A percentile compares a stretch with the other conserved stretches of the same genome.
Evolutionary conservation across 1,284 basidiomycete species (phyloP).

Genomic region (Irpex rosettiformis): DNA sequence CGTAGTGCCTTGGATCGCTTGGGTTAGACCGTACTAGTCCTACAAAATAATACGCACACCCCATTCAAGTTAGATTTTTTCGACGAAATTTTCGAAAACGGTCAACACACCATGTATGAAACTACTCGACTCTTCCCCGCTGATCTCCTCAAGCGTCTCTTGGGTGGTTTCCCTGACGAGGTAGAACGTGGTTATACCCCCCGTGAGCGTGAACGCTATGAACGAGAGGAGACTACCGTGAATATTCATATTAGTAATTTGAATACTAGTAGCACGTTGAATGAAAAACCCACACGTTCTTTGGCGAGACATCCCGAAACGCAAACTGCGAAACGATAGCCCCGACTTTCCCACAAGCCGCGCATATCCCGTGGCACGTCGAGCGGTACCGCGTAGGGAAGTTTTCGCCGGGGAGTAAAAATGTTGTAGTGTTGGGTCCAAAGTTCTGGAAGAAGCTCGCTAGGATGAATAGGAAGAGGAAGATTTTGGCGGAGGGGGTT

Average conservation of each 20-base stretch:
- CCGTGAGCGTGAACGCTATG: constrained; percentile 50
- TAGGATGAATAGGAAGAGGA: constrained; percentile 64
- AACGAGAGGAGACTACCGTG: constrained; percentile 1
- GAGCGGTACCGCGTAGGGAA: constrained; percentile 76
- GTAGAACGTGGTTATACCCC: constrained; percentile 57
- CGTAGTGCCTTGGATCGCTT: too few relatives aligned
- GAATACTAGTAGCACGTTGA: not conserved
- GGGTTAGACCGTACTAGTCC: too few relatives aligned
- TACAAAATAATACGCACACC: too few relatives aligned
- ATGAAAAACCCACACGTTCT: constrained; percentile 25
- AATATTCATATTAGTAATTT: not conserved
- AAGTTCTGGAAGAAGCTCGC: constrained; percentile 55
- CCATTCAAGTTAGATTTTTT: too few relatives aligned
- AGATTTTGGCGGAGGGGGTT: constrained; percentile 35
- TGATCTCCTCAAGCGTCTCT: constrained; percentile 52
- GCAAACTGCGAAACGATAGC: constrained; percentile 66
- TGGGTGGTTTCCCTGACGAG: constrained; percentile 62
- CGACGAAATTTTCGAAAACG: too few relatives aligned
- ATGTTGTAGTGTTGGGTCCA: constrained; percentile 76
- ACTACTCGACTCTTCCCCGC: constrained; percentile 46
- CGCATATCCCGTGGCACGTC: constrained; percentile 70
- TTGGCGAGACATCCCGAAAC: constrained; percentile 24
- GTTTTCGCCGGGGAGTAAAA: constrained; percentile 64
- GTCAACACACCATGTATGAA: constrained; percentile 34
- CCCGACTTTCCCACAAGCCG: constrained; percentile 65